Percentiles rank a stretch among this genome's conserved stretches.
Evolutionary conservation across 805 yeast genomes (phyloP).

Genomic region (Komagataella populi): DNA sequence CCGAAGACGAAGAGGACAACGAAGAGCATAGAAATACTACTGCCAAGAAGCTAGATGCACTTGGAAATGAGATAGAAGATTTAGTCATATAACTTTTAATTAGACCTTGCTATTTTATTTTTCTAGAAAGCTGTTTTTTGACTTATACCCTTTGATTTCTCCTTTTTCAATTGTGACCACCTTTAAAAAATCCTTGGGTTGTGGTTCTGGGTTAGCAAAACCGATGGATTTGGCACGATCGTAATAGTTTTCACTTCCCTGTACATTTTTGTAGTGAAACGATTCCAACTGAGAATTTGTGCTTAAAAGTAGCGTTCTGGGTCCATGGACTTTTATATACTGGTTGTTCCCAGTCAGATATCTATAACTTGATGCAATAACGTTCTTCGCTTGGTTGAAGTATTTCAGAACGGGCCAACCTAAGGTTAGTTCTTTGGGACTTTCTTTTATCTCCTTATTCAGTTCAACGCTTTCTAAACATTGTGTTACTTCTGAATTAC

Average conservation of each 20-base stretch:
- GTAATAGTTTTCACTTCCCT: background rate
- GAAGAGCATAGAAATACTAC: slow-evolving; percentile 2
- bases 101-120: background rate
- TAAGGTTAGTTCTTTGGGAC: background rate
- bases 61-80: background rate
- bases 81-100: background rate
- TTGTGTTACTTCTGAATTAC: slow-evolving; percentile 8
- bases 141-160: background rate
- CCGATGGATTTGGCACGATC: background rate
- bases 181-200: background rate
- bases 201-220: background rate
- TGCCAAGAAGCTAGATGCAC: background rate
- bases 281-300: slow-evolving; percentile 17
- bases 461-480: background rate
- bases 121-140: background rate
- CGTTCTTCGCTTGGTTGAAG: background rate
- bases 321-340: slow-evolving; percentile 40
- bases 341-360: slow-evolving; percentile 21
- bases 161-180: background rate
- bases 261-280: slow-evolving; percentile 3
- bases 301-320: slow-evolving; percentile 34
- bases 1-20: slow-evolving; percentile 14
- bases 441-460: background rate
- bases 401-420: background rate
- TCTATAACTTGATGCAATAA: background rate